Evolutionary conservation across 306 rosid genomes (phyloP).

Genomic region (Bauhinia variegata): DNA sequence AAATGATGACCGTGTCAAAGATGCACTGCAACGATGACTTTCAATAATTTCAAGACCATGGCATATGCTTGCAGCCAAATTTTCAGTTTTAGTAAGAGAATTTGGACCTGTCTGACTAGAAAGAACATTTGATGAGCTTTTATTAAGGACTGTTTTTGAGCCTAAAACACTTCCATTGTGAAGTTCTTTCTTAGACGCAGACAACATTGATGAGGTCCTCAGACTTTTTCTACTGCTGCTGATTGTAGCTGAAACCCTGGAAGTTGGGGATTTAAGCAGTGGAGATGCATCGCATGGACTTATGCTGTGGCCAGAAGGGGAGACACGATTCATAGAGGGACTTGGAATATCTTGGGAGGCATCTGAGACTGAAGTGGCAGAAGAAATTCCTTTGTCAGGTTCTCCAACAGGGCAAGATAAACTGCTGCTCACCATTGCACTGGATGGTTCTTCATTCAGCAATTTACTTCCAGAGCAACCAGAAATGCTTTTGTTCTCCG

Average conservation of each 20-base stretch:
- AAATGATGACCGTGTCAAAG: constrained; percentile 69
- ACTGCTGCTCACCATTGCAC: constrained; percentile 35
- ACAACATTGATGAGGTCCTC: constrained; percentile 71
- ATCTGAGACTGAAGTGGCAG: constrained; percentile 46
- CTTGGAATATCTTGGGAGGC: constrained; percentile 33
- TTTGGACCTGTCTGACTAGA: constrained; percentile 55
- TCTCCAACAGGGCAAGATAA: constrained; percentile 43
- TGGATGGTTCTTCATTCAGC: constrained; percentile 50
- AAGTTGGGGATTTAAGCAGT: constrained; percentile 75
- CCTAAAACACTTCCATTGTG: constrained; percentile 44
- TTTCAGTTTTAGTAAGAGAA: constrained; percentile 57
- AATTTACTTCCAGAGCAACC: constrained; percentile 45
- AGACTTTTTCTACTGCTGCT: constrained; percentile 86
- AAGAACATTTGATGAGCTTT: constrained; percentile 44
- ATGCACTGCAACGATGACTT: constrained; percentile 63
- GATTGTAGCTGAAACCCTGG: constrained; percentile 84
- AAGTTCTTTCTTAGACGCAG: constrained; percentile 73
- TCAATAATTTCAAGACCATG: constrained; percentile 89
- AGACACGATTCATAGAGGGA: constrained; percentile 50
- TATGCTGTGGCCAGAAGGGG: constrained; percentile 59
- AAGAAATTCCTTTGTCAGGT: constrained; percentile 44
- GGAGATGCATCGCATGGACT: constrained; percentile 60
- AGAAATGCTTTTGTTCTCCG: constrained; percentile 34
- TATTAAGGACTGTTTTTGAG: constrained; percentile 34
- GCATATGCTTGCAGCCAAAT: constrained; percentile 89